Conservation (phyloP, 495 filamentous ascomycete genomes). For the Aspergillus mulundensis region DNA sequence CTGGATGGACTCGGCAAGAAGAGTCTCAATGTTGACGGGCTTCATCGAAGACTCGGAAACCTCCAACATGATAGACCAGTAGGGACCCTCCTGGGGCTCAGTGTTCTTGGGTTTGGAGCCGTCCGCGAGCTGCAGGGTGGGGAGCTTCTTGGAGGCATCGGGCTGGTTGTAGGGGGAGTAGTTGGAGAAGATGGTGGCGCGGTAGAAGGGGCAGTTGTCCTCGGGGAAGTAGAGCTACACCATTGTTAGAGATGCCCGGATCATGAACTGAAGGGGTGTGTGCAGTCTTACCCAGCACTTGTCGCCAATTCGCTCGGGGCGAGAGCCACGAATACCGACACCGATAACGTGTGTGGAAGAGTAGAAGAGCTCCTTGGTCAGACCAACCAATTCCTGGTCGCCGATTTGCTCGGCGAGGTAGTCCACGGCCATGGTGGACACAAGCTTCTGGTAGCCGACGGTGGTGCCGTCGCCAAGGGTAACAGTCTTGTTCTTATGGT, state of each 20-base stretch:
- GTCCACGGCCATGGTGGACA: conserved; percentile 97
- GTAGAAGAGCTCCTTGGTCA: conserved; percentile 94
- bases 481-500: conserved; percentile 66
- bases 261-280: background rate
- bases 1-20: conserved; percentile 87
- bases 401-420: conserved; percentile 81
- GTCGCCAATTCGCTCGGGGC: conserved; percentile 96
- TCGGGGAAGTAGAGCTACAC: conserved; percentile 97
- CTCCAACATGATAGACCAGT: conserved; percentile 99
- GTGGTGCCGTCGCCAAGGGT: conserved; percentile 80
- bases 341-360: conserved; percentile 97
- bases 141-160: conserved; percentile 71
- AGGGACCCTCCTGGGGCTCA: conserved; percentile 77
- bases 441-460: conserved; percentile 86
- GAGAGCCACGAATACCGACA: conserved; percentile 85
- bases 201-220: conserved; percentile 98
- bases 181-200: conserved; percentile 99
- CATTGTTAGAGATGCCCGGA: background rate
- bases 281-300: conserved; percentile 83
- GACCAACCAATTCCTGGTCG: conserved; percentile 72
- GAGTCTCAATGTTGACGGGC: conserved; percentile 75
- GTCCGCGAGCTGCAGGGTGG: conserved; percentile 78
- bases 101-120: conserved; percentile 70
- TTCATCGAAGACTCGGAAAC: conserved; percentile 96
- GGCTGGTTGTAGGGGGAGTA: conserved; percentile 99